Conservation (phyloP, 305 asterid genomes). For the Fraxinus baroniana region DNA sequence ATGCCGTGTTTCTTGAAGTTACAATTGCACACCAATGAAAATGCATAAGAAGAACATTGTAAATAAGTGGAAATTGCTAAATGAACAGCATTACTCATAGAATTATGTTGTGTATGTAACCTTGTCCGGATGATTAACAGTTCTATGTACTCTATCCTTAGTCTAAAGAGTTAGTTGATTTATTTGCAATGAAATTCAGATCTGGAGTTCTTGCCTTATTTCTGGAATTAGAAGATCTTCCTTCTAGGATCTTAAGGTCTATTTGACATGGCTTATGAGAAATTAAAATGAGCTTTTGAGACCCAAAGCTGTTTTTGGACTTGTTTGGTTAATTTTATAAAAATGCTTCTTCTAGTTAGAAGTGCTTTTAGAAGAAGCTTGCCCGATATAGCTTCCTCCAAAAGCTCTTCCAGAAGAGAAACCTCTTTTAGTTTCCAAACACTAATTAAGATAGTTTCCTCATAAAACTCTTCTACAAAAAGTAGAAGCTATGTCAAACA, state of each 20-base stretch:
- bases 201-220: background rate
- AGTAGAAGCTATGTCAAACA: background rate
- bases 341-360: background rate
- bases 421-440: background rate
- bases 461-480: background rate
- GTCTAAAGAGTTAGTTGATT: background rate
- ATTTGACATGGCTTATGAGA: background rate
- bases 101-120: background rate
- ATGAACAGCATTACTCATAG: background rate
- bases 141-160: constrained; percentile 7
- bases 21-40: background rate
- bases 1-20: background rate
- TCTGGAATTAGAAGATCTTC: background rate
- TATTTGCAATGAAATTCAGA: background rate
- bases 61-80: background rate
- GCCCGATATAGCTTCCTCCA: background rate
- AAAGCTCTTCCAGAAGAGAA: background rate
- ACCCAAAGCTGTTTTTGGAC: background rate
- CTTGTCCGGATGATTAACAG: background rate
- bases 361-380: background rate
- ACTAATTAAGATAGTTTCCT: background rate
- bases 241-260: background rate
- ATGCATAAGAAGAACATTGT: background rate
- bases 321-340: background rate
- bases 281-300: background rate